These are phyloP conservation scores for Rhodamnia argentea DNA, from an alignment of 345 rosid species.

Conservation along the genomic window DNA sequence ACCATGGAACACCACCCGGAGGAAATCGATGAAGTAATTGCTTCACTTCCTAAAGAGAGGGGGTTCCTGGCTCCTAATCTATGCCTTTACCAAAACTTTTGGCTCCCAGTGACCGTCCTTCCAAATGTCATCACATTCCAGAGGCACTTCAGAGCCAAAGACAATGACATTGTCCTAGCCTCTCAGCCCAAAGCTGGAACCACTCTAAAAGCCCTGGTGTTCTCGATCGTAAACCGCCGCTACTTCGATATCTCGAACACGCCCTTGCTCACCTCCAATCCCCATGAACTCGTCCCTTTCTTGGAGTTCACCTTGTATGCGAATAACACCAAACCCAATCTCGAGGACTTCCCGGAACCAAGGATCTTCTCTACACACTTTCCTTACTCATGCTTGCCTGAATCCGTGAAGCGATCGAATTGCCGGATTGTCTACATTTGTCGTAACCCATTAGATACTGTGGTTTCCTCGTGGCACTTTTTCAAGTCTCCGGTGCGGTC, in stretches of 20 bases:
- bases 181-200: constrained; percentile 18
- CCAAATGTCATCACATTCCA: constrained; percentile 4
- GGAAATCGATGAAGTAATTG: background rate
- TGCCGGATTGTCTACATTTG: background rate
- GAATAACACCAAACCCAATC: background rate
- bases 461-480: too few species aligned
- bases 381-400: background rate
- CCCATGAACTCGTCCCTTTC: constrained; percentile 21
- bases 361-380: background rate
- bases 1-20: too few species aligned
- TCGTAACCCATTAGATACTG: background rate
- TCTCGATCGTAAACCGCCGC: constrained; percentile 3
- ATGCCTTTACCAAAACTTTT: background rate
- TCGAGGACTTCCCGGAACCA: background rate
- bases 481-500: too few species aligned
- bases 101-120: background rate
- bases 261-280: constrained; percentile 7
- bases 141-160: constrained; percentile 5
- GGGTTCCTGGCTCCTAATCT: background rate
- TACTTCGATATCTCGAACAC: background rate
- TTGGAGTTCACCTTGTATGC: constrained; percentile 6
- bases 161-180: constrained; percentile 10
- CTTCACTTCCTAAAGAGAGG: background rate
- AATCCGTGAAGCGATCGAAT: background rate
- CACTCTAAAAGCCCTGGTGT: constrained; percentile 10